Conservation (phyloP, 805 yeast species). For the Lipomyces yamanashiensis region DNA sequence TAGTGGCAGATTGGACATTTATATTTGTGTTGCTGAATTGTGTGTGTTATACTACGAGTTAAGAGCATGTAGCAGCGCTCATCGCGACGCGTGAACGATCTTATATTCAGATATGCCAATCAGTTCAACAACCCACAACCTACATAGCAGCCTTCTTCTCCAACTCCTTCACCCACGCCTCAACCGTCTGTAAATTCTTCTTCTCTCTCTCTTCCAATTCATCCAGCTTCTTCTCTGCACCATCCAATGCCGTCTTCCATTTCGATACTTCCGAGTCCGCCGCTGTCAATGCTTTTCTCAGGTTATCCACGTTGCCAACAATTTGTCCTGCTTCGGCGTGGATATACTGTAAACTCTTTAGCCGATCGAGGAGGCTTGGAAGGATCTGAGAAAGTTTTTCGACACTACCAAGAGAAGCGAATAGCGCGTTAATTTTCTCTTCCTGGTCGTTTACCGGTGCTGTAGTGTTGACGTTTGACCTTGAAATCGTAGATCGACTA, state of each 20-base stretch:
- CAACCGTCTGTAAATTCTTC: conserved; percentile 19
- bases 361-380: conserved; percentile 26
- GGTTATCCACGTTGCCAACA: conserved; percentile 16
- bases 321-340: conserved; percentile 30
- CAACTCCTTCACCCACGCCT: conserved; percentile 21
- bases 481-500: not conserved
- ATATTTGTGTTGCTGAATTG: too few species aligned
- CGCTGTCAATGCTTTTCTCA: conserved; percentile 3
- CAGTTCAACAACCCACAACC: not conserved
- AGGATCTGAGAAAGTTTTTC: conserved; percentile 18
- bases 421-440: conserved; percentile 16
- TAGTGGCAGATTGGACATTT: too few species aligned
- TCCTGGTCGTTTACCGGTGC: not conserved
- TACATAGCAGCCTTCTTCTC: conserved; percentile 14
- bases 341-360: conserved; percentile 20
- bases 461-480: not conserved
- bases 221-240: conserved; percentile 18
- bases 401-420: conserved; percentile 16
- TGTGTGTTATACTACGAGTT: not conserved
- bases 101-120: not conserved
- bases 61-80: too few species aligned
- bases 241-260: conserved; percentile 25
- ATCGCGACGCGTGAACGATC: not conserved
- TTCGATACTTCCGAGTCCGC: conserved; percentile 9
- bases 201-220: conserved; percentile 30